phyloP scores from a whole-genome alignment of 495 filamentous ascomycete genomes.

The Talaromyces adpressus region DNA sequence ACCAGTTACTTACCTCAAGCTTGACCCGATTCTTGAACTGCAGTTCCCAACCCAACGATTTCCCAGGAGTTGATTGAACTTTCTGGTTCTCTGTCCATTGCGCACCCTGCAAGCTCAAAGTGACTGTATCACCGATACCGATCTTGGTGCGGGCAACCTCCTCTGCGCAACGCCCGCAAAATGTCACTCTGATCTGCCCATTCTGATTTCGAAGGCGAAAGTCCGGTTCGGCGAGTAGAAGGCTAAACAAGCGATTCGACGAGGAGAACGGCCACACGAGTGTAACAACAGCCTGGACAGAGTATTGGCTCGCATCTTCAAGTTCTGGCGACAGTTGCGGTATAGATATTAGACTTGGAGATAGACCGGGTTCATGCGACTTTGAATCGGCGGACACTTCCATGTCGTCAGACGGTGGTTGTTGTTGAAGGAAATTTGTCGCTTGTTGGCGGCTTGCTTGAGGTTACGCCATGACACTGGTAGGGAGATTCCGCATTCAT shows the following conservation, averaged over 20 bases:
- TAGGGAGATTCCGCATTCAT: neutral
- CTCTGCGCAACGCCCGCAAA: conserved; percentile 65
- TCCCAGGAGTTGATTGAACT: conserved; percentile 52
- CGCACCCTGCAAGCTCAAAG: conserved; percentile 59
- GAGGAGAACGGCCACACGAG: conserved; percentile 90
- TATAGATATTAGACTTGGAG: conserved; percentile 48
- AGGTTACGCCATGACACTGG: neutral
- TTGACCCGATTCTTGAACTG: conserved; percentile 49
- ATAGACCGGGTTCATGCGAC: conserved; percentile 17
- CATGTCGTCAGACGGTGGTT: conserved; percentile 15
- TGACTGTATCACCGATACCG: conserved; percentile 69
- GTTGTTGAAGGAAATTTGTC: neutral
- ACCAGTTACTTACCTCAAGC: conserved; percentile 44
- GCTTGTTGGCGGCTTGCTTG: neutral
- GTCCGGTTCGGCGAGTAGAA: conserved; percentile 80
- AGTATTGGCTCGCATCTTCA: conserved; percentile 20
- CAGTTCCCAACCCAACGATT: conserved; percentile 68
- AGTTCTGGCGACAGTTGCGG: conserved; percentile 57
- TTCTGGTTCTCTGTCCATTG: conserved; percentile 46
- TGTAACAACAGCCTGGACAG: conserved; percentile 64
- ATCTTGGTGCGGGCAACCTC: conserved; percentile 57
- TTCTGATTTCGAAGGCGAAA: conserved; percentile 70
- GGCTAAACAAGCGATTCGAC: conserved; percentile 59
- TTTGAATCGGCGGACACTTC: conserved; percentile 21
- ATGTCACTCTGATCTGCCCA: conserved; percentile 78